Base-by-base conservation (phyloP, 1,284 basidiomycete genomes). In the Pyrrhoderma lamaoense region DNA sequence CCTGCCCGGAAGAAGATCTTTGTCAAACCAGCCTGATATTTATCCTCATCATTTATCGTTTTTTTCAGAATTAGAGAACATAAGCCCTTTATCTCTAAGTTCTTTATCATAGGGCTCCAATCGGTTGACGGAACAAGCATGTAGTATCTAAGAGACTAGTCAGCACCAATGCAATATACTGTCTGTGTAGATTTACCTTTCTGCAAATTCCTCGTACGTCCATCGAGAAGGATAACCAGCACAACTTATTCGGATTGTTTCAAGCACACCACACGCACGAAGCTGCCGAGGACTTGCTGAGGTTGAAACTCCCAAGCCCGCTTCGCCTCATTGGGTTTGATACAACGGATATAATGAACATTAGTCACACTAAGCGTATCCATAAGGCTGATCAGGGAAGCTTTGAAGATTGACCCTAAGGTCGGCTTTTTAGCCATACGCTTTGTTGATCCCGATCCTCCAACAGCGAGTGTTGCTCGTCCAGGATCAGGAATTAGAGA, bases 1-100 rank as follows among this genome's bases (percentile, higher is more conserved):
- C 96, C 96, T 9, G 96, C 93, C 50, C 96, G 84, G 81, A 99
- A 99, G 74, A 99, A 99, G 62, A 99, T 96, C 72, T 99, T 99
- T 34, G 92, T 97, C 21, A 94, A 76, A 60, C 96, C 96, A 61
- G 87, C 83, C 70, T 99, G 96, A 68, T 96, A 97, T 74, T 97
- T 97, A 74, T 97, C 92, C 21, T 86, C 77, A 59, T 99, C 95
- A 39, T 85, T 85, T 63, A 97, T 89, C 0, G 91, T 94, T 59
- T 79, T 82, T 54, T 85, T 78, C 34, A 99, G 75, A 59, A 99
- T 95, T 51, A 83, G 73, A 7, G 82, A 79, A 63, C 95, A 97
- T n/a, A 99, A 79, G 3, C 74, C 73, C 58, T 79, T 82, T 49
- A 95, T 77, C 60, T 93, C 85, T 63, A 91, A 73, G 40, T 86